Conservation (phyloP, 2,329 filamentous ascomycete species). For the Neobulgaria alba region DNA sequence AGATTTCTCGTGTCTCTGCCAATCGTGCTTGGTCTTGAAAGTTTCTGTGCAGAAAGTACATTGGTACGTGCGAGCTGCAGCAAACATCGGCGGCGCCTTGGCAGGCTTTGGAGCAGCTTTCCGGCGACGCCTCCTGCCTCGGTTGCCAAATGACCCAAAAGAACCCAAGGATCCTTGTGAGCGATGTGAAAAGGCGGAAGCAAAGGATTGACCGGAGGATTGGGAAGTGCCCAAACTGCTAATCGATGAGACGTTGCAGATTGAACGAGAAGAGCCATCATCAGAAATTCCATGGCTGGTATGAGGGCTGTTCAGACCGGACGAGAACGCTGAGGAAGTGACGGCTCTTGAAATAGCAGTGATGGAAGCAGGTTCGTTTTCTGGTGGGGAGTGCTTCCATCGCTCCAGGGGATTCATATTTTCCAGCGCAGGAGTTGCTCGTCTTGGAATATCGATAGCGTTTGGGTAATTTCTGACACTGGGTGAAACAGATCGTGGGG, state of each 20-base stretch:
- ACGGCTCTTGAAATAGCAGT: slow-evolving; percentile 57
- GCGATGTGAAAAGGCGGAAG: slow-evolving; percentile 49
- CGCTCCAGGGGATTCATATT: slow-evolving; percentile 57
- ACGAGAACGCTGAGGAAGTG: slow-evolving; percentile 40
- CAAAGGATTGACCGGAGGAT: slow-evolving; percentile 49
- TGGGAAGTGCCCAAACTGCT: slow-evolving; percentile 54
- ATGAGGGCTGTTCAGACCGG: slow-evolving; percentile 48
- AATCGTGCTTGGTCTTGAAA: slow-evolving; percentile 60
- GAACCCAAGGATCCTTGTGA: slow-evolving; percentile 45
- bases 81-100: slow-evolving; percentile 36
- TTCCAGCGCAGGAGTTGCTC: slow-evolving; percentile 44
- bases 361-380: slow-evolving; percentile 58
- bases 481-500: slow-evolving; percentile 60
- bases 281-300: slow-evolving; percentile 47
- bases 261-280: slow-evolving; percentile 49
- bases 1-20: slow-evolving; percentile 63
- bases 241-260: slow-evolving; percentile 50
- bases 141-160: slow-evolving; percentile 24
- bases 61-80: slow-evolving; percentile 39
- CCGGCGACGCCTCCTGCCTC: slow-evolving; percentile 25
- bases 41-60: slow-evolving; percentile 63
- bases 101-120: slow-evolving; percentile 31
- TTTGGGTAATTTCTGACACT: slow-evolving; percentile 49
- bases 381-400: slow-evolving; percentile 61
- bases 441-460: slow-evolving; percentile 66